phyloP scores from a whole-genome alignment of 129 eudicot species.

The Dittrichia graveolens region DNA sequence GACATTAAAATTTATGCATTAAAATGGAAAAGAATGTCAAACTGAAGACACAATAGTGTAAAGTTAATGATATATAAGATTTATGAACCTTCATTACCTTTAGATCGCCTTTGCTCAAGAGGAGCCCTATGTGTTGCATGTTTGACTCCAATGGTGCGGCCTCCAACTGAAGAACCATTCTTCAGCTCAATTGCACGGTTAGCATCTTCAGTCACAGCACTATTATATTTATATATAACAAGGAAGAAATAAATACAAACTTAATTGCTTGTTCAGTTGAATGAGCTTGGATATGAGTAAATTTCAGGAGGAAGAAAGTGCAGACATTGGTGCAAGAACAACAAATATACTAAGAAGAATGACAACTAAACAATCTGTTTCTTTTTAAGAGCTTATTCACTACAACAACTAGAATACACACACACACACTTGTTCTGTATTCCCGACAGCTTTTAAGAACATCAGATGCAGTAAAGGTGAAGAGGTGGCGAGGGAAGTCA shows the following conservation, averaged over 20 bases:
- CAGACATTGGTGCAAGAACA: neutral
- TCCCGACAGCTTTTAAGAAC: neutral
- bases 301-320: neutral
- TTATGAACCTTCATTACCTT: constrained; percentile 65
- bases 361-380: neutral
- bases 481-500: neutral
- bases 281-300: neutral
- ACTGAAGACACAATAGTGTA: neutral
- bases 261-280: neutral
- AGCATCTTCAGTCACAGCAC: constrained; percentile 87
- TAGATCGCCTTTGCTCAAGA: constrained; percentile 79
- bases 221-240: constrained; percentile 15
- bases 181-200: constrained; percentile 90
- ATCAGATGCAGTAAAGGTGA: neutral
- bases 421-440: neutral
- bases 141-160: constrained; percentile 83
- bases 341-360: neutral
- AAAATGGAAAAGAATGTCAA: neutral
- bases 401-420: neutral
- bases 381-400: neutral
- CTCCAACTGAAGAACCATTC: constrained; percentile 75
- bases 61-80: neutral
- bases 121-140: constrained; percentile 87
- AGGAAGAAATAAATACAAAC: neutral
- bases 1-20: neutral